Evolutionary conservation across 2,329 filamentous ascomycete genomes (phyloP), one percentile per base, ranked within the genome.

Genomic region (Rosellinia necatrix): DNA sequence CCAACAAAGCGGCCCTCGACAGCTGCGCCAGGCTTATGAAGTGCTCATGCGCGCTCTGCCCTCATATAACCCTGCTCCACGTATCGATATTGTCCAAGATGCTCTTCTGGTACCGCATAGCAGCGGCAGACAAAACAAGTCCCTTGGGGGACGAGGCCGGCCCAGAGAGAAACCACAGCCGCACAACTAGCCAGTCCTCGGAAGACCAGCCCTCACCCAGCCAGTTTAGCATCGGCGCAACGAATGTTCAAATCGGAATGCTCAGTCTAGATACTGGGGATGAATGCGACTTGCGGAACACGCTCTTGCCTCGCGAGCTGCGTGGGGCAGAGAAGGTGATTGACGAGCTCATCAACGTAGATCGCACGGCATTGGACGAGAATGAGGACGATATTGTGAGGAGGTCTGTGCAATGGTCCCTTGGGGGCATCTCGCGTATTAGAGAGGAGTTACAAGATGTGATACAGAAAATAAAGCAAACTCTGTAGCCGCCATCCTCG

Each of bases 31-130:
- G 15, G 30, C 54, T 60, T 6, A 58, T 60, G 53, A 21, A 42
- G 21, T 58, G 54, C 38, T 53, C 58, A 4, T 60, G 58, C 25
- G 54, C 54, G 7, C 30, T 34, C 3, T 53, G 43, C 17, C 53
- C 58, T 21, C 58, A 60, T 25, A 24, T 58, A 15, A 40, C 46
- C 13, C 43, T 60, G 4, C 58, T 60, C 5, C 41, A 60, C 32
- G 40, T 49, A 17, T 58, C 53, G n/a, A 51, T 60, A n/a, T 24
- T 60, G 13, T 53, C 53, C 5, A 60, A 58, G n/a, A 29, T 58
- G 53, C 9, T 60, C 0, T 60, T 53, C 24, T 60, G 54, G 58
- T 60, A 60, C 46, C 42, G 58, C 6, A 29, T 58, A 43, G 58
- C 47, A 2, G 58, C 57, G 1, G 17, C 17, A 21, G 49, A 44